Evolutionary conservation across 352 stramenopile species (phyloP).

Genomic region (Pythium pyrilobum): DNA sequence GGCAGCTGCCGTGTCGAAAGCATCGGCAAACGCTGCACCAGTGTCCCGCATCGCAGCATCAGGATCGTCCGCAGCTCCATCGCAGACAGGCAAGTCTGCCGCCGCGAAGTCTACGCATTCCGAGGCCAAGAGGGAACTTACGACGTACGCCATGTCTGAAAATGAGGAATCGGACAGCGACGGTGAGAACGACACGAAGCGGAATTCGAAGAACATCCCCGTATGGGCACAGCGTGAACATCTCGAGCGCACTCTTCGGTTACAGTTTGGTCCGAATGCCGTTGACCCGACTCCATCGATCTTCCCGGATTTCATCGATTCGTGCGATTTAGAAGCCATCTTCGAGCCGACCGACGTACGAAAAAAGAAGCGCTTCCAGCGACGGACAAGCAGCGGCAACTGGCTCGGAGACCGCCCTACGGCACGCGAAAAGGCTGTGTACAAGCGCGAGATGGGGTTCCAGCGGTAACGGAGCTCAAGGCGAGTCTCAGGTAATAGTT

Average conservation of each 20-base stretch:
- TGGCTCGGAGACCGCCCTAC: slow-evolving; percentile 79
- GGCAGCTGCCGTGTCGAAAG: slow-evolving; percentile 1
- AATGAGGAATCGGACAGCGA: slow-evolving; percentile 63
- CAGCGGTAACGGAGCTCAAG: slow-evolving; percentile 21
- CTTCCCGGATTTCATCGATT: slow-evolving; percentile 81
- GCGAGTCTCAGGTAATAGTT: slow-evolving; percentile 5
- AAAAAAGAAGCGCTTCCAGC: slow-evolving; percentile 77
- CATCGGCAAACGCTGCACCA: background rate
- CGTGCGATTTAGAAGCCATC: slow-evolving; percentile 80
- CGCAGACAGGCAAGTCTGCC: slow-evolving; percentile 8
- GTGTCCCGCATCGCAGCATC: slow-evolving; percentile 6
- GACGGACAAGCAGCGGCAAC: slow-evolving; percentile 81
- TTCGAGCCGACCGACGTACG: slow-evolving; percentile 64
- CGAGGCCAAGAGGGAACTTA: slow-evolving; percentile 17
- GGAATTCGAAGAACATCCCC: slow-evolving; percentile 73
- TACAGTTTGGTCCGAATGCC: slow-evolving; percentile 70
- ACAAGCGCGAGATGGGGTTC: slow-evolving; percentile 84
- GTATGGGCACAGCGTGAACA: slow-evolving; percentile 73
- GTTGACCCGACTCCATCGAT: slow-evolving; percentile 72
- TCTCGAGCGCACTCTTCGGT: slow-evolving; percentile 56
- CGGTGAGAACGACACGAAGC: slow-evolving; percentile 27
- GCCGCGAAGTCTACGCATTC: slow-evolving; percentile 14
- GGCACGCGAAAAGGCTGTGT: slow-evolving; percentile 68
- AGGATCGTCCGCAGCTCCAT: background rate
- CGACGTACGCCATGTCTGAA: slow-evolving; percentile 79